Conservation (phyloP, 805 yeast genomes). For the Wickerhamiella nectarea region DNA sequence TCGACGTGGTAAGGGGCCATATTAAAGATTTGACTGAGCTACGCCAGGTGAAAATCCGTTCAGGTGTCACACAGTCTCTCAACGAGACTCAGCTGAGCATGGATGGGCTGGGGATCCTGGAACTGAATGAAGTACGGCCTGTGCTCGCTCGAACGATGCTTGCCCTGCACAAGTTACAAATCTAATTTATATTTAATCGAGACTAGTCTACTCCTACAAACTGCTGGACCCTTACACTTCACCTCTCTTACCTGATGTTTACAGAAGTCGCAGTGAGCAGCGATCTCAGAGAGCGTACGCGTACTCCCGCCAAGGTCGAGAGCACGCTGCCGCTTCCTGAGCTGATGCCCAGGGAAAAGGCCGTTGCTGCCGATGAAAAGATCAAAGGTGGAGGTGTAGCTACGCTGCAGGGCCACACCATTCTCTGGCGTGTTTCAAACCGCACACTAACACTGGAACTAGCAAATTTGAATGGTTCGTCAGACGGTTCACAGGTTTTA, state of each 20-base stretch:
- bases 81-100: slow-evolving; percentile 74
- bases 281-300: slow-evolving; percentile 8
- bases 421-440: slow-evolving; percentile 8
- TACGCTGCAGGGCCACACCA: slow-evolving; percentile 4
- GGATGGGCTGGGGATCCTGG: slow-evolving; percentile 70
- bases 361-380: not conserved
- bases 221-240: too few species aligned
- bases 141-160: slow-evolving; percentile 72
- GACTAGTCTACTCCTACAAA: too few species aligned
- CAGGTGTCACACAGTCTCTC: slow-evolving; percentile 53
- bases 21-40: slow-evolving; percentile 79
- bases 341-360: slow-evolving; percentile 1
- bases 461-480: slow-evolving; percentile 26
- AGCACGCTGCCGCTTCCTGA: slow-evolving; percentile 8
- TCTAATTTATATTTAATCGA: not conserved
- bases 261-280: slow-evolving; percentile 10
- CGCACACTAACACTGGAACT: slow-evolving; percentile 21
- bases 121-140: slow-evolving; percentile 79
- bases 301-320: slow-evolving; percentile 7
- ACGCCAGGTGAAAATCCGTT: slow-evolving; percentile 63
- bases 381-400: slow-evolving; percentile 3
- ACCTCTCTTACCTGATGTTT: too few species aligned
- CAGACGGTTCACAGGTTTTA: slow-evolving; percentile 7
- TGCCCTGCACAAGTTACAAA: slow-evolving; percentile 43
- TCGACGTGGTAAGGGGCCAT: slow-evolving; percentile 52